A percentile compares a stretch with the other conserved stretches of the same genome.
Conservation (phyloP, 306 rosid genomes). For the Cicer bijugum region DNA sequence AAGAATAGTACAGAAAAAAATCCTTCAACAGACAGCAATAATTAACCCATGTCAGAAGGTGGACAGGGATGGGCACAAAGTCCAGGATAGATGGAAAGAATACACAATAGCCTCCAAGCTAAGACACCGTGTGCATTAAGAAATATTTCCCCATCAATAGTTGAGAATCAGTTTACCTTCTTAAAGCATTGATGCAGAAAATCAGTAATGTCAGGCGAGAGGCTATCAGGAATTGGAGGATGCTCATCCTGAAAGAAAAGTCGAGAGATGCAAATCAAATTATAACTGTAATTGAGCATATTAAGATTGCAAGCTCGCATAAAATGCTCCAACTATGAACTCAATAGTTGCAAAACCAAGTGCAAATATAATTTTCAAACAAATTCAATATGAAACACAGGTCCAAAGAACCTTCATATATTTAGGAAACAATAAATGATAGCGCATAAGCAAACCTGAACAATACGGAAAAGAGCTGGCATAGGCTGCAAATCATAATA, state of each 20-base stretch:
- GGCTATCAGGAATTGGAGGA: slow-evolving; percentile 97
- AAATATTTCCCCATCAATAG: slow-evolving; percentile 34
- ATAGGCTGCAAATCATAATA: slow-evolving; percentile 98
- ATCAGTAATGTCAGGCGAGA: slow-evolving; percentile 92
- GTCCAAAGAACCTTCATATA: slow-evolving; percentile 20
- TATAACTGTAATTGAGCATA: slow-evolving; percentile 30
- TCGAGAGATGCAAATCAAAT: slow-evolving; percentile 33
- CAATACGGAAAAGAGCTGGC: slow-evolving; percentile 99
- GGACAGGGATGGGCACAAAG: slow-evolving; percentile 10
- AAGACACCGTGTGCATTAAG: slow-evolving; percentile 30
- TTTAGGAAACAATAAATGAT: slow-evolving; percentile 8
- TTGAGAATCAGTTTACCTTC: slow-evolving; percentile 67
- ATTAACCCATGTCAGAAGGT: not conserved
- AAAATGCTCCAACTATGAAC: slow-evolving; percentile 34
- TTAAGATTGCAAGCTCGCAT: slow-evolving; percentile 29
- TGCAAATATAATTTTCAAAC: slow-evolving; percentile 22
- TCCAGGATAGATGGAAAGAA: slow-evolving; percentile 2
- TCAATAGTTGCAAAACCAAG: slow-evolving; percentile 25
- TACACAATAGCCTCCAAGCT: slow-evolving; percentile 4
- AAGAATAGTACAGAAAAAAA: not conserved
- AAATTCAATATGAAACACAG: slow-evolving; percentile 23
- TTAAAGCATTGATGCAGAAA: slow-evolving; percentile 95
- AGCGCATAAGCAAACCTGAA: slow-evolving; percentile 67
- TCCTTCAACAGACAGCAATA: slow-evolving; percentile 17
- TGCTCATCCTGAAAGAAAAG: slow-evolving; percentile 77